Conservation (phyloP, 2,329 filamentous ascomycete species). For the Dactylella cylindrospora region DNA sequence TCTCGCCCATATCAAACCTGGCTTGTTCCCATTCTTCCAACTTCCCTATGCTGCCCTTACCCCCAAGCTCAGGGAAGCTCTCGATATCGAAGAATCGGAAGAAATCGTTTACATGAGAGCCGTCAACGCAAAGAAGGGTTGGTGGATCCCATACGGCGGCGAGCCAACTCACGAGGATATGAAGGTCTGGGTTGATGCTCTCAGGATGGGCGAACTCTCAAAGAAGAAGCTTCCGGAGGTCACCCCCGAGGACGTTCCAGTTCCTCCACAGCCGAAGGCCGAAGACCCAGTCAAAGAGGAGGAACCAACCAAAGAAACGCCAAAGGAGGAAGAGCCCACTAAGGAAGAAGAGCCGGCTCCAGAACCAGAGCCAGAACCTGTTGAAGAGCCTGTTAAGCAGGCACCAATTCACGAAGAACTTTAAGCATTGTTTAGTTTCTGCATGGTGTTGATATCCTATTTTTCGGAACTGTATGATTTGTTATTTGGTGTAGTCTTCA, state of each 20-base stretch:
- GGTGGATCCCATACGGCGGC: slow-evolving; percentile 76
- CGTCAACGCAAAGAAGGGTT: slow-evolving; percentile 78
- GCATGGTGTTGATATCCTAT: too few species aligned
- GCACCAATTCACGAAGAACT: not conserved
- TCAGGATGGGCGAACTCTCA: slow-evolving; percentile 80
- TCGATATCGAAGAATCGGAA: slow-evolving; percentile 64
- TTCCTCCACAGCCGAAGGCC: slow-evolving; percentile 50
- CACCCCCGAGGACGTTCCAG: slow-evolving; percentile 55
- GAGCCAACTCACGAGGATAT: slow-evolving; percentile 62
- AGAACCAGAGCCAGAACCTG: slow-evolving; percentile 56
- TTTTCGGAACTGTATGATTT: too few species aligned
- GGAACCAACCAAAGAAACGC: slow-evolving; percentile 36
- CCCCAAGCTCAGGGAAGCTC: slow-evolving; percentile 60
- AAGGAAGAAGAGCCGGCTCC: slow-evolving; percentile 53
- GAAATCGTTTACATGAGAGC: slow-evolving; percentile 66
- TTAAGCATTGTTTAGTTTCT: too few species aligned
- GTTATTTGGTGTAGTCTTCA: too few species aligned
- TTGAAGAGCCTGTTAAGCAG: slow-evolving; percentile 48
- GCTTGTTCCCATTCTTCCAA: slow-evolving; percentile 80
- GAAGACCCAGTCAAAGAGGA: slow-evolving; percentile 33
- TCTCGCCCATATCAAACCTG: slow-evolving; percentile 52
- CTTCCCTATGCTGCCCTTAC: slow-evolving; percentile 64
- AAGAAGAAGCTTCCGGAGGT: slow-evolving; percentile 73
- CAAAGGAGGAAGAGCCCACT: slow-evolving; percentile 48
- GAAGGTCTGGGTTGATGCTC: slow-evolving; percentile 86